A percentile compares a stretch with the other conserved stretches of the same genome.
Conservation (phyloP, 1,284 basidiomycete species). For the Tylopilus orsonianus region DNA sequence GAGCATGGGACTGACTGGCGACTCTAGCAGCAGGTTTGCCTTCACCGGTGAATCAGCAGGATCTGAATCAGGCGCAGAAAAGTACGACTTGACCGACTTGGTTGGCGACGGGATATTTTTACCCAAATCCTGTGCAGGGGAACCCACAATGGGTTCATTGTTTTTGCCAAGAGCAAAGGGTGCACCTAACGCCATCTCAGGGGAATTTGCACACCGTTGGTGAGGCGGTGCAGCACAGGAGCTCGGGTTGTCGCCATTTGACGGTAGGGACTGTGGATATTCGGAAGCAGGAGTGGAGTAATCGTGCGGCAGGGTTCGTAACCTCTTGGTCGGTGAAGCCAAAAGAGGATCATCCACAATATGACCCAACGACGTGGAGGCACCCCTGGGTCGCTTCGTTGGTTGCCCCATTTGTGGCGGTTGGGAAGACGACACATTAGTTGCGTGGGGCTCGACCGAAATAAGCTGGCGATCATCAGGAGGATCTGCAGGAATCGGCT, state of each 20-base stretch:
- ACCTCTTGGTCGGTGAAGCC: constrained; percentile 21
- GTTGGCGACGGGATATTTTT: constrained; percentile 32
- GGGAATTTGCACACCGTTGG: neutral
- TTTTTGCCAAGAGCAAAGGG: constrained; percentile 9
- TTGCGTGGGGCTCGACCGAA: constrained; percentile 6
- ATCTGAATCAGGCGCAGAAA: constrained; percentile 45
- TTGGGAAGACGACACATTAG: constrained; percentile 13
- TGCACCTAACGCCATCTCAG: neutral
- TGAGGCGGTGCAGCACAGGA: constrained; percentile 1
- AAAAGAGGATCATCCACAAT: constrained; percentile 2
- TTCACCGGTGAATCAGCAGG: constrained; percentile 31
- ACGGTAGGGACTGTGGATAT: constrained; percentile 1
- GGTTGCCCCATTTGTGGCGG: constrained; percentile 11
- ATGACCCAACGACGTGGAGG: constrained; percentile 9
- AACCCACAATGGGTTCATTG: neutral
- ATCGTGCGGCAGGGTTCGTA: constrained; percentile 12
- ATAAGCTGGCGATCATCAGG: constrained; percentile 10
- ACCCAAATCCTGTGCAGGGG: neutral
- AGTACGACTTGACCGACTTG: constrained; percentile 39
- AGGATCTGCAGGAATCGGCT: constrained; percentile 14
- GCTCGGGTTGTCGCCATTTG: constrained; percentile 8
- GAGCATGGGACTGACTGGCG: constrained; percentile 41
- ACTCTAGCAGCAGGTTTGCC: constrained; percentile 32
- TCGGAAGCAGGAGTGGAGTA: neutral
- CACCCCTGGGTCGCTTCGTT: constrained; percentile 22